Conservation (phyloP, 2,329 filamentous ascomycete genomes). For the Diaporthe ilicicola region DNA sequence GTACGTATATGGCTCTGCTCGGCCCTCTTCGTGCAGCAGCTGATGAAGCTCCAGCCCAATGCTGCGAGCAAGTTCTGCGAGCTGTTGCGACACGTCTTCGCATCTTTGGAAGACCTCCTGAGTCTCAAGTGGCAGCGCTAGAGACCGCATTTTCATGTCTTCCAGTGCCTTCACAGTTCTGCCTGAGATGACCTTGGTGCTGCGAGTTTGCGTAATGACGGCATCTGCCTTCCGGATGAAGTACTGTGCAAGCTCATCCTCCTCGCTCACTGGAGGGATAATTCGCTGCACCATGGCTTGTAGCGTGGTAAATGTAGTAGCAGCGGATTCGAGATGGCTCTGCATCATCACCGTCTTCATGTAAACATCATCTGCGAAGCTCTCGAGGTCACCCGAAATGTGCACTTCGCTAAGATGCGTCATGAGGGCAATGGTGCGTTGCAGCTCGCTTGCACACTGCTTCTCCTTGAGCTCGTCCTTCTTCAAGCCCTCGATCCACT, state of each 20-base stretch:
- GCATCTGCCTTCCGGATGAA: slow-evolving; percentile 76
- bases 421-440: slow-evolving; percentile 85
- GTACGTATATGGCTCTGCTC: slow-evolving; percentile 72
- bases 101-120: slow-evolving; percentile 74
- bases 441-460: slow-evolving; percentile 81
- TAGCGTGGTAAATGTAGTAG: slow-evolving; percentile 70
- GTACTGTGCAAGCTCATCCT: slow-evolving; percentile 69
- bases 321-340: slow-evolving; percentile 81
- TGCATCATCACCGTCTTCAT: slow-evolving; percentile 82
- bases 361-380: slow-evolving; percentile 80
- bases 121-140: slow-evolving; percentile 76
- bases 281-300: slow-evolving; percentile 74
- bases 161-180: slow-evolving; percentile 81
- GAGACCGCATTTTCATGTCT: slow-evolving; percentile 78
- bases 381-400: slow-evolving; percentile 73
- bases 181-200: slow-evolving; percentile 82
- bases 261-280: slow-evolving; percentile 64
- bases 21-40: slow-evolving; percentile 76
- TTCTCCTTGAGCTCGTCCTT: slow-evolving; percentile 87
- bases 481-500: slow-evolving; percentile 85
- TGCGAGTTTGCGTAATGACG: slow-evolving; percentile 78
- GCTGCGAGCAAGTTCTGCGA: slow-evolving; percentile 72
- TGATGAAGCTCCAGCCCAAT: slow-evolving; percentile 73
- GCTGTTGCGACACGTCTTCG: slow-evolving; percentile 69
- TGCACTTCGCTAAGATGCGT: slow-evolving; percentile 86